Conservation (phyloP, 164 flowering plant species). For the Vitis cinerea region DNA sequence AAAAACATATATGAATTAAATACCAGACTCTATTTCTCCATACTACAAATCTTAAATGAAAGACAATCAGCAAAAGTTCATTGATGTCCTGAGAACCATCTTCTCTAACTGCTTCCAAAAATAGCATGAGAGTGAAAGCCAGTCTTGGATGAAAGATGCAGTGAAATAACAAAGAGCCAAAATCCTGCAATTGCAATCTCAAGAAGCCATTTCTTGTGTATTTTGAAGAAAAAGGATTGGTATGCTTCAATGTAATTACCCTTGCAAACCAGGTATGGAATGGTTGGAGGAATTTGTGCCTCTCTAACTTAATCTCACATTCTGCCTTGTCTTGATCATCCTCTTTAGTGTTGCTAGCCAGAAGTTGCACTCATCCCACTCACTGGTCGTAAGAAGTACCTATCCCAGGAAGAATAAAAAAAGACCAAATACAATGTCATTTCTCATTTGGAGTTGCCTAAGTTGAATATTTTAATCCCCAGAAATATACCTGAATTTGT, state of each 20-base stretch:
- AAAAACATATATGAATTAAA: neutral
- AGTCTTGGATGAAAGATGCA: neutral
- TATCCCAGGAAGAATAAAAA: slow-evolving; percentile 21
- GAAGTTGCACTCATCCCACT: slow-evolving; percentile 98
- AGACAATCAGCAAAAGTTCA: neutral
- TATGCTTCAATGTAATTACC: neutral
- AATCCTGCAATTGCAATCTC: slow-evolving; percentile 16
- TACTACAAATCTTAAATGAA: slow-evolving; percentile 13
- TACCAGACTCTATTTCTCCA: slow-evolving; percentile 15
- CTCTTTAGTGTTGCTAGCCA: slow-evolving; percentile 94
- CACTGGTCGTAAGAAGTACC: slow-evolving; percentile 89
- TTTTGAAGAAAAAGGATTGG: neutral
- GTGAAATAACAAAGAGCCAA: slow-evolving; percentile 6
- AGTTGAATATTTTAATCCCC: no score
- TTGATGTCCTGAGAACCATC: slow-evolving; percentile 10
- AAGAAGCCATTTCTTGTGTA: slow-evolving; percentile 17
- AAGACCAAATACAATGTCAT: neutral
- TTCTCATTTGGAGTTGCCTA: neutral
- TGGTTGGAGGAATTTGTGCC: neutral
- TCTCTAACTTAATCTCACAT: slow-evolving; percentile 39
- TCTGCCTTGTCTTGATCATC: slow-evolving; percentile 91
- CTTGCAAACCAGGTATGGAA: neutral
- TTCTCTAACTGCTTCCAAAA: slow-evolving; percentile 10
- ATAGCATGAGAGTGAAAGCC: neutral
- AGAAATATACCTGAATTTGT: slow-evolving; percentile 71